Evolutionary conservation across 805 yeast genomes (phyloP), one percentile per base, ranked within the genome.

Genomic region (Teunomyces barrocoloradensis): DNA sequence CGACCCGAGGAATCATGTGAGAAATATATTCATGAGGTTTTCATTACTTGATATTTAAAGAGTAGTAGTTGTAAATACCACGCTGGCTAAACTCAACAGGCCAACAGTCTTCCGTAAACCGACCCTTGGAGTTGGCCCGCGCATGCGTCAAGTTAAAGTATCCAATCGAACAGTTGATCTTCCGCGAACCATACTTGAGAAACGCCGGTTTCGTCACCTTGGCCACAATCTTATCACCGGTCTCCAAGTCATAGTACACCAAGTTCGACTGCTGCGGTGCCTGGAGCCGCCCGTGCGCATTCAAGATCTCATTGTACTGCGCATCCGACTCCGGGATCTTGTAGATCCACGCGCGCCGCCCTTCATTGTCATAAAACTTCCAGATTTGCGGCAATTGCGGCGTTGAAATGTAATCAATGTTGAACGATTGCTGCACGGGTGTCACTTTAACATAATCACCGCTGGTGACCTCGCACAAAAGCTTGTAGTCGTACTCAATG

Each of bases 281-380:
- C 42, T 38, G 33, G 11, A 23, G n/a, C 6, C 44, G 35, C 4
- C 52, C 53, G 6, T 42, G 25, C 2, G 47, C 46, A 41, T 55
- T 57, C 17, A 65, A 32, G 27, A 69, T 59, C 18, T 63, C 52
- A 37, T 64, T 58, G 45, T 68, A 69, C 10, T 68, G 64, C 2
- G 69, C 64, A 45, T 68, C 71, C 1, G 50, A 40, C 12, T 64
- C 53, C 13, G 59, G 56, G 18, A 71, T 65, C 58, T 77, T 80
- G 63, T 82, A 85, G 13, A 89, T 63, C 96, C 96, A 89, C 10
- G 88, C 84, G 51, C 97, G 74, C 51, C 96, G 74, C 4, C 96
- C 95, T 54, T 81, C 83, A 47, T 79, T 76, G 54, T 79, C 82
- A 58, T 69, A 77, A 47, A 72, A 70, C 55, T 73, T 77, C 84